Conservation (phyloP, 139 green algal genomes). For the Coelastrella sp. region DNA sequence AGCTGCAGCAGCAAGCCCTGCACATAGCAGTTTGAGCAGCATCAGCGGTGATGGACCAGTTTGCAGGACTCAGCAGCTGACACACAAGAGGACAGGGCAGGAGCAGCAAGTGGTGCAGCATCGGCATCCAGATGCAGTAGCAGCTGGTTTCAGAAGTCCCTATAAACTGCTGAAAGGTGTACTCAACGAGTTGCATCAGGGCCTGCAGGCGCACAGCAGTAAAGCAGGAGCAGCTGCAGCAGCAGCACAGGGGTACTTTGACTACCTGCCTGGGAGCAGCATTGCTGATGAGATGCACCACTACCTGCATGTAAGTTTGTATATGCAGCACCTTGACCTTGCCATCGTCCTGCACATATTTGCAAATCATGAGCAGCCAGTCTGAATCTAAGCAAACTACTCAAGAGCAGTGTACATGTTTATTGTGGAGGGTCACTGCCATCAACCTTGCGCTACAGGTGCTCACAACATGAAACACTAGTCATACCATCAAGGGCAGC, state of each 20-base stretch:
- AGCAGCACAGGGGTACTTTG: slow-evolving; percentile 14
- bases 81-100: not conserved
- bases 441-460: no score
- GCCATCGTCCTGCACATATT: no score
- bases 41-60: not conserved
- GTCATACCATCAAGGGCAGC: no score
- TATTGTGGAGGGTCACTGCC: no score
- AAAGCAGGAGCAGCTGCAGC: not conserved
- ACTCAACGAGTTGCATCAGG: not conserved
- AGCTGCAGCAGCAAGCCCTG: not conserved
- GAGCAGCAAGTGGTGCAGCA: not conserved
- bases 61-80: not conserved
- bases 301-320: slow-evolving; percentile 36
- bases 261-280: slow-evolving; percentile 19
- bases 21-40: not conserved
- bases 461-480: no score
- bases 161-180: not conserved
- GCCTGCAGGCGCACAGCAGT: not conserved
- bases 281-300: slow-evolving; percentile 16
- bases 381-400: no score
- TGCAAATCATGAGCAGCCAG: no score
- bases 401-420: no score
- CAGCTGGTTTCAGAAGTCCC: not conserved
- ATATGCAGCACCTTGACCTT: not conserved
- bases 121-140: not conserved